Evolutionary conservation across 2,329 filamentous ascomycete species (phyloP).

Genomic region (Colletotrichum cordylinicola): DNA sequence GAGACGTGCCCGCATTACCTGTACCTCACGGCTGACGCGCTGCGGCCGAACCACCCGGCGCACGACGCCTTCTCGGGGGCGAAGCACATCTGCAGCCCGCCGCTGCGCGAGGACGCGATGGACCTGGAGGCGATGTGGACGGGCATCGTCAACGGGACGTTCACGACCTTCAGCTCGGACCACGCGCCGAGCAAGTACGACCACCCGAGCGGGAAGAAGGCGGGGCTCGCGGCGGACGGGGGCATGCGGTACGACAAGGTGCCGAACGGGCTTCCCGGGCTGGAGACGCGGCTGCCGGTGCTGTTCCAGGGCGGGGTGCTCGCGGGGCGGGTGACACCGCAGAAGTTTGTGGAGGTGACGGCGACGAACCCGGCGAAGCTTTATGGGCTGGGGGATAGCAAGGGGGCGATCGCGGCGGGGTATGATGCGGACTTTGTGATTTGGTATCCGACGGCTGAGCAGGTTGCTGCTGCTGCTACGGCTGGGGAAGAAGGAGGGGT

Average conservation of each 20-base stretch:
- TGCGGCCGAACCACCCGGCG: conserved; percentile 35
- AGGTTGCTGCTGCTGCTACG: neutral
- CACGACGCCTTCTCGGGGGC: conserved; percentile 58
- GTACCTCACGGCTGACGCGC: conserved; percentile 55
- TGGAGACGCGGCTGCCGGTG: conserved; percentile 61
- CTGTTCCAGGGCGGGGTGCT: conserved; percentile 33
- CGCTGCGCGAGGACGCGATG: conserved; percentile 46
- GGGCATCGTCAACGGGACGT: conserved; percentile 55
- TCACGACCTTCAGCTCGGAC: conserved; percentile 53
- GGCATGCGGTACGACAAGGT: conserved; percentile 56
- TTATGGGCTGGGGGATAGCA: conserved; percentile 58
- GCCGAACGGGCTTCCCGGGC: conserved; percentile 62
- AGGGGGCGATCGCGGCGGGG: conserved; percentile 56
- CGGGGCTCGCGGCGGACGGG: conserved; percentile 32
- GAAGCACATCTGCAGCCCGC: conserved; percentile 60
- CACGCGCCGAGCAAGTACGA: conserved; percentile 57
- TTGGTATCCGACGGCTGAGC: conserved; percentile 53
- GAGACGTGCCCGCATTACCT: conserved; percentile 64
- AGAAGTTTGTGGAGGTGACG: conserved; percentile 60
- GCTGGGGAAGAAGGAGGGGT: conserved; percentile 17
- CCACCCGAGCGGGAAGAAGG: conserved; percentile 53
- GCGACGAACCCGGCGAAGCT: conserved; percentile 61
- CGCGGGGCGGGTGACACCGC: conserved; percentile 42
- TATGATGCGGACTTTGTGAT: conserved; percentile 63
- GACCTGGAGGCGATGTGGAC: conserved; percentile 58